Conservation (phyloP, 2,329 filamentous ascomycete species). For the Gaeumannomyces sp. region DNA sequence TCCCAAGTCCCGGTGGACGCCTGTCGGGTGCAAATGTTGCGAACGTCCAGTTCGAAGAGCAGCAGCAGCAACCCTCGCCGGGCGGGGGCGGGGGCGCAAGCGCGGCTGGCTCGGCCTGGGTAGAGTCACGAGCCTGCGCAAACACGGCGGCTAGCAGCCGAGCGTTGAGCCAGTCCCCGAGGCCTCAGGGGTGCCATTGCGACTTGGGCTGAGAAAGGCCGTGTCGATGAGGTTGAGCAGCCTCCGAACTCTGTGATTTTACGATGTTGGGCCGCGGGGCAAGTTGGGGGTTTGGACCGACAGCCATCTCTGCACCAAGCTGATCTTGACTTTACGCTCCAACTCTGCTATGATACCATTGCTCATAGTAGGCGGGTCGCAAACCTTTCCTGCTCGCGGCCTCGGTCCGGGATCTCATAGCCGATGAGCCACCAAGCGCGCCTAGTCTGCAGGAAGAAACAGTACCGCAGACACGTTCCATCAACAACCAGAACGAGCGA, state of each 20-base stretch:
- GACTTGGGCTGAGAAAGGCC: background rate
- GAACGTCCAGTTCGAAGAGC: background rate
- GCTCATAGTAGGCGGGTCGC: too few species aligned
- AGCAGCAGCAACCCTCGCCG: background rate
- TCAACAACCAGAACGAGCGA: background rate
- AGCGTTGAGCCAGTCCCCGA: background rate
- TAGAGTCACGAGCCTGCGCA: slow-evolving; percentile 24
- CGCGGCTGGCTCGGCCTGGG: slow-evolving; percentile 26
- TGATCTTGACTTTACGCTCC: too few species aligned
- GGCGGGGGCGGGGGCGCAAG: slow-evolving; percentile 20
- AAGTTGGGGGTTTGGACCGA: too few species aligned
- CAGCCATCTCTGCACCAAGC: too few species aligned
- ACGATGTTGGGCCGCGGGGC: too few species aligned
- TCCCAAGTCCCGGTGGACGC: background rate
- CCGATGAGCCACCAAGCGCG: too few species aligned
- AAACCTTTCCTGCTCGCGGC: too few species aligned
- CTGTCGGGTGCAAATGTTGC: background rate
- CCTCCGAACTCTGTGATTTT: background rate
- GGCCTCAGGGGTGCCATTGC: background rate
- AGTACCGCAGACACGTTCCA: background rate
- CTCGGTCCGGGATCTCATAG: too few species aligned
- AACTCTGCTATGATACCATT: too few species aligned
- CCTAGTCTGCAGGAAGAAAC: background rate
- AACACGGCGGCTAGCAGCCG: slow-evolving; percentile 18
- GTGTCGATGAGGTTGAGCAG: slow-evolving; percentile 1